Evolutionary conservation across 345 rosid species (phyloP).

Genomic region (Hypericum androsaemum): DNA sequence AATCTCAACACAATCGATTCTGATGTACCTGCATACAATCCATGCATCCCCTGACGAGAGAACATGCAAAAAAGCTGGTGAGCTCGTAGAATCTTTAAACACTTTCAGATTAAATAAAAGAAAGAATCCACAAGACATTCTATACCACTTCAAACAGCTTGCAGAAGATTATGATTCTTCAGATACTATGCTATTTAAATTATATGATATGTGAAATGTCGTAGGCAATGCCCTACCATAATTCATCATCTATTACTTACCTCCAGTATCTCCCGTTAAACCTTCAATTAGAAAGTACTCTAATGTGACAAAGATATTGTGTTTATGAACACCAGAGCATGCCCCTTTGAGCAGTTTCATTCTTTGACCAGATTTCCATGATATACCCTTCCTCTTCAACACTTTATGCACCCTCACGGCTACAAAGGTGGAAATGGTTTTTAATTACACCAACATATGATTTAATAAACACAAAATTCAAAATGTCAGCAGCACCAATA

Average conservation of each 20-base stretch:
- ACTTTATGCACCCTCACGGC: constrained; percentile 52
- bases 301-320: constrained; percentile 46
- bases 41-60: constrained; percentile 50
- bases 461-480: too few relatives aligned
- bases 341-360: constrained; percentile 69
- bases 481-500: neutral
- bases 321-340: constrained; percentile 31
- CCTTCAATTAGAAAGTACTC: constrained; percentile 68
- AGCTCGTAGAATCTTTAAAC: constrained; percentile 1
- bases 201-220: neutral
- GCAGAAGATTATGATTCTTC: too few relatives aligned
- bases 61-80: constrained; percentile 6
- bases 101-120: neutral
- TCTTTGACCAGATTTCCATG: constrained; percentile 50
- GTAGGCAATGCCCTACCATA: neutral
- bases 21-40: constrained; percentile 58
- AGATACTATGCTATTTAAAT: neutral
- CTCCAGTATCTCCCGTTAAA: constrained; percentile 57
- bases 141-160: too few relatives aligned
- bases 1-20: neutral
- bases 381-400: constrained; percentile 35
- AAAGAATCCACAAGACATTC: neutral
- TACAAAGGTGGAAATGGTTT: constrained; percentile 15
- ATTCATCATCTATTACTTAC: constrained; percentile 24
- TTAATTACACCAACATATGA: too few relatives aligned